Base-by-base conservation (phyloP, 2,329 filamentous ascomycete species). In the Verticillium klebahnii region DNA sequence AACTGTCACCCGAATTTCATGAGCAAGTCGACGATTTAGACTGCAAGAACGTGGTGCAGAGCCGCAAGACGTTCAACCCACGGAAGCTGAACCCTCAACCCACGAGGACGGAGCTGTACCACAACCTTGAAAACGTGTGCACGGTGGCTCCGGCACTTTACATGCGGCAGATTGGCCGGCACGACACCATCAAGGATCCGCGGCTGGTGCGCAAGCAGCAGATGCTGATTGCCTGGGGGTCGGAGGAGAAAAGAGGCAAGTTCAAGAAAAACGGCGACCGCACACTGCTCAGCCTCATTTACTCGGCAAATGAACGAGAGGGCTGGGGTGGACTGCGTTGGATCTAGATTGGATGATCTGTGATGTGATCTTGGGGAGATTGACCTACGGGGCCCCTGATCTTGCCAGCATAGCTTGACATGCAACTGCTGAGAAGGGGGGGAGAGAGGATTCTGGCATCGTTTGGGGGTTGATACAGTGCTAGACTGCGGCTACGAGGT, bases 191-290 rank as follows among this genome's bases (percentile, higher is more conserved):
- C 61, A 71, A 72, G 61, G 71, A 73, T 57, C 71, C 74, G 0
- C 67, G 64, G 9, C 62, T 75, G 9, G 69, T 78, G n/a, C 69
- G 72, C 31, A 74, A 71, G 64, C 77, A 79, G 64, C 71, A 72
- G 60, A 68, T 77, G 63, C 65, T 78, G 17, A 74, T 78, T 15
- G 76, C 74, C 4, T 79, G 74, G 74, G 73, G 74, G 0, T n/a
- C 67, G 2, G 67, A 70, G 25, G 74, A 75, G 60, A 71, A 72
- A 68, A 67, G 69, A 17, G 66, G 67, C 2, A 62, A 61, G 50
- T 76, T 73, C 58, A 52, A 64, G 11, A 66, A 69, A 2, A 64
- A 66, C 3, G 70, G 69, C 1, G 70, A 75, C 23, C 67, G 67
- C 59, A 71, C 74, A 1, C 63, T 77, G 29, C 54, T 74, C 36